Evolutionary conservation across 2,329 filamentous ascomycete genomes (phyloP), one percentile per base, ranked within the genome.

Genomic region (Periconia sp.): DNA sequence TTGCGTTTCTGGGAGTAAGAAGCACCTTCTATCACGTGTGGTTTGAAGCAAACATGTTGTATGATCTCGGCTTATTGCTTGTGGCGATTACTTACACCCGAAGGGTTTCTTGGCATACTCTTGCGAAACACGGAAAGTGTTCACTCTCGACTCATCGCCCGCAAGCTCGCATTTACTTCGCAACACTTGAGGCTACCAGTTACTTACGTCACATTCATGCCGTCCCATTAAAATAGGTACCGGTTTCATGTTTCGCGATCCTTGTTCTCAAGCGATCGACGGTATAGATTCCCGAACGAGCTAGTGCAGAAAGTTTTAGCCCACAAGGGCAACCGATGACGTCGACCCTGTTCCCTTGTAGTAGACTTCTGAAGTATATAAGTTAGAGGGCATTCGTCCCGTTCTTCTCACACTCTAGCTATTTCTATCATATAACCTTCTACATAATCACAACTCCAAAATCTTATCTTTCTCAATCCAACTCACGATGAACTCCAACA

Each of bases 401-500:
- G 13, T 37, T n/a, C 33, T 37, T n/a, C 3, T 13, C 11, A 11
- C 33, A 3, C 3, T 37, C 15, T n/a, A n/a, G 5, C 33, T 37
- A n/a, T 11, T 14, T n/a, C 33, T 3, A 5, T n/a, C 15, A n/a
- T 11, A 37, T 11, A 14, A 37, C 13, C 15, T 37, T 11, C 33
- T 37, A n/a, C n/a, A n/a, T n/a, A 8, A 27, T 8, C 33, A 6
- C 33, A 3, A 37, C 33, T n/a, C 3, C 3, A 13, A 5, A n/a
- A 37, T 6, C 33, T 11, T 3, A 5, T n/a, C 13, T 37, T 11
- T n/a, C 11, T 37, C 6, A 37, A 55, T 74, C 17, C 6, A 43
- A 11, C 8, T 19, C 41, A 43, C 17, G 3, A 43, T 19, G 17
- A 10, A 43, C 41, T 18, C 17, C 5, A 43, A 43, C 41, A 43